Evolutionary conservation across 2,329 filamentous ascomycete species (phyloP).

Genomic region (Venturia pyrina): DNA sequence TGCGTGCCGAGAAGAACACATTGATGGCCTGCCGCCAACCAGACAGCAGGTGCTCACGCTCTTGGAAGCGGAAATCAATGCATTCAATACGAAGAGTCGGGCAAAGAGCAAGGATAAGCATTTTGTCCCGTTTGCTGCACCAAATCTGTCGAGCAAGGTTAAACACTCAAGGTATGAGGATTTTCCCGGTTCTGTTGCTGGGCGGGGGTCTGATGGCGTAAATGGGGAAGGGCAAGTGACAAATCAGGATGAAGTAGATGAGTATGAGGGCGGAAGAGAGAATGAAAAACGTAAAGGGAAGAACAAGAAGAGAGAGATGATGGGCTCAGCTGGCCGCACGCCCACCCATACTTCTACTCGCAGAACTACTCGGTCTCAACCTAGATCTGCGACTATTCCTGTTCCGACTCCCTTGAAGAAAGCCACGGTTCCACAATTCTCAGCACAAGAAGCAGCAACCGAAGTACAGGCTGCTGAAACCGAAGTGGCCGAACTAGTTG

Average conservation of each 20-base stretch:
- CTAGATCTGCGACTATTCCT: background rate
- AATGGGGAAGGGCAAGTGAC: background rate
- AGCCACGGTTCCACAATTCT: background rate
- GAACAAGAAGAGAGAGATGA: background rate
- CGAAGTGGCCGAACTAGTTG: too few species aligned
- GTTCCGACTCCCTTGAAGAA: too few species aligned
- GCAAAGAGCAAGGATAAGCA: too few species aligned
- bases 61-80: background rate
- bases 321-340: background rate
- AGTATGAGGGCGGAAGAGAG: background rate
- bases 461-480: background rate
- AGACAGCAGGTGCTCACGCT: background rate
- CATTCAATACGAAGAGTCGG: background rate
- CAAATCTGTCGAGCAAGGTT: background rate
- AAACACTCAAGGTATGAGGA: background rate
- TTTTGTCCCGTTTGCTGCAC: background rate
- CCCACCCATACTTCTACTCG: background rate
- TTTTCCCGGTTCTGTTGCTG: background rate
- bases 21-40: background rate
- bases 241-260: background rate
- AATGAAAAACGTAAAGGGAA: too few species aligned
- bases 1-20: background rate
- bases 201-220: background rate
- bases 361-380: background rate
- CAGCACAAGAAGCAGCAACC: background rate